Percentiles rank a stretch among this genome's conserved stretches.
Conservation (phyloP, 768 basidiomycete genomes). For the Amanita rubescens region DNA sequence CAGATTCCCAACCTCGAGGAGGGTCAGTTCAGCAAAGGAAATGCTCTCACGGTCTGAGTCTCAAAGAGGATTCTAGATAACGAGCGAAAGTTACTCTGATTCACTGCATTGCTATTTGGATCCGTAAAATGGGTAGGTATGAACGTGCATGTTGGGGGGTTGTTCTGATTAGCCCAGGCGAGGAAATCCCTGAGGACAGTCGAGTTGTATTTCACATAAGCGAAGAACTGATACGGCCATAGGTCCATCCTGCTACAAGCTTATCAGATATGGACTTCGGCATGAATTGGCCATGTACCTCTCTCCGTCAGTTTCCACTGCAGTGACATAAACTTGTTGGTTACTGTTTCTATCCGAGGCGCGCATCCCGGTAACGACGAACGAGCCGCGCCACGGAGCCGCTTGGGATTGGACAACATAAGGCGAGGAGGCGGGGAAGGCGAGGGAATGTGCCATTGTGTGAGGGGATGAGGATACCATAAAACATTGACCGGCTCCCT, state of each 20-base stretch:
- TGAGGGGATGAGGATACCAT: constrained; percentile 20
- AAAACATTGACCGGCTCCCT: constrained; percentile 26
- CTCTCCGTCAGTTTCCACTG: constrained; percentile 66
- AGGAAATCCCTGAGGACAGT: constrained; percentile 40
- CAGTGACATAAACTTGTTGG: constrained; percentile 51
- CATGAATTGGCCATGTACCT: constrained; percentile 37
- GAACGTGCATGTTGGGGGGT: constrained; percentile 51
- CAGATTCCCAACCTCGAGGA: background rate
- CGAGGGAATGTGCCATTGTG: constrained; percentile 54
- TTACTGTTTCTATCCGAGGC: constrained; percentile 38
- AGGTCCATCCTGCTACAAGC: constrained; percentile 39
- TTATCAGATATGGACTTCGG: constrained; percentile 17
- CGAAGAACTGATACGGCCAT: constrained; percentile 48
- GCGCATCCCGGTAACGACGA: constrained; percentile 44
- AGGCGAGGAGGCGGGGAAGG: constrained; percentile 53
- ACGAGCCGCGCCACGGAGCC: constrained; percentile 50
- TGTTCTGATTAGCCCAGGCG: constrained; percentile 41
- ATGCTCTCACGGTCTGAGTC: constrained; percentile 39
- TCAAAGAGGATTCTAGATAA: constrained; percentile 46
- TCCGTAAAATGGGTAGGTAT: constrained; percentile 55
- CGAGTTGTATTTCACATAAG: constrained; percentile 32
- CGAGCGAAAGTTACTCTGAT: constrained; percentile 46
- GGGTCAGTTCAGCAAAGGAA: background rate
- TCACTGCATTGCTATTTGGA: constrained; percentile 38
- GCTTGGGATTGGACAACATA: constrained; percentile 39